phyloP scores from a whole-genome alignment of 768 basidiomycete genomes.

The Pulveroboletus ravenelii region DNA sequence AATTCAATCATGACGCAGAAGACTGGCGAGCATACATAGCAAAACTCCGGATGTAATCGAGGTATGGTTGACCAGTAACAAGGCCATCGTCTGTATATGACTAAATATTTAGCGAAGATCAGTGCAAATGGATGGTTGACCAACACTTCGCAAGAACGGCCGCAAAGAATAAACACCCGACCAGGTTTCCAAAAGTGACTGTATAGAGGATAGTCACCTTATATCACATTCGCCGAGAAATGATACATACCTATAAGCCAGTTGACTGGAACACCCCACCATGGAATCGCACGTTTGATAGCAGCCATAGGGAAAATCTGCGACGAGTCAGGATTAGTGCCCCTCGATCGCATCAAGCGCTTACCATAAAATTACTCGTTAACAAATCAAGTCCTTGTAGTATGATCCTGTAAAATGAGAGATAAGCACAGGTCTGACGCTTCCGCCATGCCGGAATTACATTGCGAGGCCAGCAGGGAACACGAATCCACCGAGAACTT shows the following conservation, averaged over 20 bases:
- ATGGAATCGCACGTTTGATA: constrained; percentile 55
- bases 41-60: constrained; percentile 46
- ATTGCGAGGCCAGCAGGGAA: constrained; percentile 78
- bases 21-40: constrained; percentile 47
- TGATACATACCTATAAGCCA: constrained; percentile 57
- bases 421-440: background rate
- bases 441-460: constrained; percentile 32
- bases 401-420: constrained; percentile 49
- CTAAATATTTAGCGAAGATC: background rate
- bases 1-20: background rate
- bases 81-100: constrained; percentile 50
- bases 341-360: background rate
- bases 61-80: constrained; percentile 54
- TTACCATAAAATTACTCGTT: constrained; percentile 75
- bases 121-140: constrained; percentile 16
- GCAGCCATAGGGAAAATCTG: constrained; percentile 70
- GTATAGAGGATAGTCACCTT: constrained; percentile 3
- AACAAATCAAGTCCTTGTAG: constrained; percentile 66
- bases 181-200: constrained; percentile 69
- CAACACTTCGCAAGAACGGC: constrained; percentile 62
- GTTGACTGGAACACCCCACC: constrained; percentile 66
- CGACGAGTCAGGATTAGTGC: background rate
- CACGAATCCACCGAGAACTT: constrained; percentile 60
- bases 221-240: background rate
- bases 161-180: constrained; percentile 66